A percentile compares a stretch with the other conserved stretches of the same genome.
Evolutionary conservation across 75 land plant species (phyloP).

Genomic region (Pinus taeda): DNA sequence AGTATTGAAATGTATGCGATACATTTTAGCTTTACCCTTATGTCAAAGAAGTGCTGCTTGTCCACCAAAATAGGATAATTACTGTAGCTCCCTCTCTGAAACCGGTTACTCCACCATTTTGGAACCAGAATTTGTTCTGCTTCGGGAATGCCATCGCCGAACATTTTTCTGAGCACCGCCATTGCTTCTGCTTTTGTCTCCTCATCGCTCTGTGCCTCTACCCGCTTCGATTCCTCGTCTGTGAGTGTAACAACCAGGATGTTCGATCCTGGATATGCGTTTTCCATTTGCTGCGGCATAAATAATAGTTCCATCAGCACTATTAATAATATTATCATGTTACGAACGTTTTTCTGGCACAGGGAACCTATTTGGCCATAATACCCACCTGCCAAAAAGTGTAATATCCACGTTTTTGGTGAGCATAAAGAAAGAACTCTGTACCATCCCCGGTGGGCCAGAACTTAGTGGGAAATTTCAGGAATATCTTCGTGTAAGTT

Average conservation of each 20-base stretch:
- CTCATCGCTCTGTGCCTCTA: conserved; percentile 59
- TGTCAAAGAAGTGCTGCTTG: neutral
- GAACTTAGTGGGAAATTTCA: conserved; percentile 55
- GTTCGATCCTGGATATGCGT: conserved; percentile 52
- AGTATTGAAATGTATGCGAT: too few species aligned
- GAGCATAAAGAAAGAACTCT: conserved; percentile 49
- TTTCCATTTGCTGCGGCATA: conserved; percentile 47
- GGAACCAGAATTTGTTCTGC: conserved; percentile 56
- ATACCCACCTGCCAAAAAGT: conserved; percentile 56
- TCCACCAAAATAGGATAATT: conserved; percentile 49
- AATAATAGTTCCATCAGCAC: neutral
- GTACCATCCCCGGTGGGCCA: conserved; percentile 64
- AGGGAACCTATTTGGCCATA: too few species aligned
- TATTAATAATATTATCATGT: too few species aligned
- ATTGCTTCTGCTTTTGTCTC: conserved; percentile 48
- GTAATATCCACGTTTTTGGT: conserved; percentile 58
- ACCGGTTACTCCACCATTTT: conserved; percentile 46
- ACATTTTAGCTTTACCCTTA: neutral
- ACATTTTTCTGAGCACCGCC: conserved; percentile 57
- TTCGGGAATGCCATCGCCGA: conserved; percentile 51
- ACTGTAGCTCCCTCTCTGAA: conserved; percentile 46
- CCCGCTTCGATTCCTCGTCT: conserved; percentile 67
- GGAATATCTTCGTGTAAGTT: conserved; percentile 64
- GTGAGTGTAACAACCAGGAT: conserved; percentile 63
- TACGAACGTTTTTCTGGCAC: too few species aligned